Evolutionary conservation across 2,329 filamentous ascomycete genomes (phyloP).

Genomic region (Botrytis medusae): DNA sequence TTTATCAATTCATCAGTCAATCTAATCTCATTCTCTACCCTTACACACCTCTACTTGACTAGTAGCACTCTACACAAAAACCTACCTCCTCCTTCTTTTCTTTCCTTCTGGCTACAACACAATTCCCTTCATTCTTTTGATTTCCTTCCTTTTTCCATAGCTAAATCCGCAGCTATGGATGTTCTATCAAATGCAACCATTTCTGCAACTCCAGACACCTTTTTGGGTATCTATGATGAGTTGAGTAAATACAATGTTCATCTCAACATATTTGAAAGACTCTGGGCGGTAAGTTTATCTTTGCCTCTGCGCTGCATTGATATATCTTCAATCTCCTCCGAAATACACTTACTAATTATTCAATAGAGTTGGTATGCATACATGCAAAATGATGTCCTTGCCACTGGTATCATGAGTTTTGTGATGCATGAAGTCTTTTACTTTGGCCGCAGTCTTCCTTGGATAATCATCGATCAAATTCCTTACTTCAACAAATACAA

Average conservation of each 20-base stretch:
- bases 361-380: slow-evolving; percentile 83
- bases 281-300: slow-evolving; percentile 71
- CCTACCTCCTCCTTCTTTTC: not conserved
- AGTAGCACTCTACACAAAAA: not conserved
- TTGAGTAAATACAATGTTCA: slow-evolving; percentile 70
- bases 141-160: slow-evolving; percentile 22
- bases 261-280: slow-evolving; percentile 80
- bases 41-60: slow-evolving; percentile 9
- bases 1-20: not conserved
- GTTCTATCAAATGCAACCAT: slow-evolving; percentile 36
- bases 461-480: slow-evolving; percentile 87
- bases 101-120: slow-evolving; percentile 4
- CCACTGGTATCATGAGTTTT: slow-evolving; percentile 97
- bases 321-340: not conserved
- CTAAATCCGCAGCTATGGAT: slow-evolving; percentile 19
- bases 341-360: slow-evolving; percentile 27
- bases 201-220: slow-evolving; percentile 40
- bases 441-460: slow-evolving; percentile 85
- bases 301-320: not conserved
- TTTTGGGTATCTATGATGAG: slow-evolving; percentile 60
- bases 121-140: not conserved
- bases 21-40: not conserved
- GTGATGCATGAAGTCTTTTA: slow-evolving; percentile 92
- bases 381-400: slow-evolving; percentile 96
- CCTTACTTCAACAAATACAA: slow-evolving; percentile 91